phyloP scores from a whole-genome alignment of 2,329 filamentous ascomycete species.

The Madurella fahalii region DNA sequence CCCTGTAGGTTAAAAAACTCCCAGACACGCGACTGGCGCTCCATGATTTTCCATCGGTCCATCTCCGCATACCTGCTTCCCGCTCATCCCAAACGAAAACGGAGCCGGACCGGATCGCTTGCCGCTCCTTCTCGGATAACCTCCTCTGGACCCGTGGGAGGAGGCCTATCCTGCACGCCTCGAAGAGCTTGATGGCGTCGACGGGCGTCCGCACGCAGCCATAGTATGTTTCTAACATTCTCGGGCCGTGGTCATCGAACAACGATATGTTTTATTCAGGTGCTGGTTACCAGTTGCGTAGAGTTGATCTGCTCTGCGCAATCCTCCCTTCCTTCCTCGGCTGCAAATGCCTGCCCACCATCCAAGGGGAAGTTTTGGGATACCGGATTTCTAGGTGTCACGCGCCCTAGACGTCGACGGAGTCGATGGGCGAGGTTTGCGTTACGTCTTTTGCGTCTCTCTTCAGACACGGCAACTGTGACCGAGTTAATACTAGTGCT shows the following conservation, averaged over 20 bases:
- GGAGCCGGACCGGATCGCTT: slow-evolving; percentile 92
- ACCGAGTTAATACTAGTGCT: slow-evolving; percentile 7
- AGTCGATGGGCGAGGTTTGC: no score
- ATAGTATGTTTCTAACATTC: slow-evolving; percentile 87
- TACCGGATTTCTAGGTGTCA: no score
- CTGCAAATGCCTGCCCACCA: background rate
- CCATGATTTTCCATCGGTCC: slow-evolving; percentile 99
- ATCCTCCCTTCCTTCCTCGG: slow-evolving; percentile 2
- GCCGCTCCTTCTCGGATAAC: slow-evolving; percentile 92
- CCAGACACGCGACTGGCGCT: slow-evolving; percentile 95
- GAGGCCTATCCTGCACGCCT: slow-evolving; percentile 85
- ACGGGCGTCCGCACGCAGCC: slow-evolving; percentile 92
- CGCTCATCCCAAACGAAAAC: slow-evolving; percentile 99
- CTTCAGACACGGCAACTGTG: slow-evolving; percentile 2
- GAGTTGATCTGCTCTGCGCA: background rate
- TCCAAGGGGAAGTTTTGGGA: background rate
- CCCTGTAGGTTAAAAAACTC: slow-evolving; percentile 93
- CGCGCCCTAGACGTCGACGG: no score
- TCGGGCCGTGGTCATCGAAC: background rate
- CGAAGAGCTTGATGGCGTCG: slow-evolving; percentile 97
- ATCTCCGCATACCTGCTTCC: slow-evolving; percentile 95
- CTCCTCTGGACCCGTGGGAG: slow-evolving; percentile 88
- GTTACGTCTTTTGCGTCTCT: background rate
- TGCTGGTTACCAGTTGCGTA: background rate
- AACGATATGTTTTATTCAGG: background rate